Evolutionary conservation across 2,329 filamentous ascomycete genomes (phyloP).

Genomic region (Aspergillus unguis): DNA sequence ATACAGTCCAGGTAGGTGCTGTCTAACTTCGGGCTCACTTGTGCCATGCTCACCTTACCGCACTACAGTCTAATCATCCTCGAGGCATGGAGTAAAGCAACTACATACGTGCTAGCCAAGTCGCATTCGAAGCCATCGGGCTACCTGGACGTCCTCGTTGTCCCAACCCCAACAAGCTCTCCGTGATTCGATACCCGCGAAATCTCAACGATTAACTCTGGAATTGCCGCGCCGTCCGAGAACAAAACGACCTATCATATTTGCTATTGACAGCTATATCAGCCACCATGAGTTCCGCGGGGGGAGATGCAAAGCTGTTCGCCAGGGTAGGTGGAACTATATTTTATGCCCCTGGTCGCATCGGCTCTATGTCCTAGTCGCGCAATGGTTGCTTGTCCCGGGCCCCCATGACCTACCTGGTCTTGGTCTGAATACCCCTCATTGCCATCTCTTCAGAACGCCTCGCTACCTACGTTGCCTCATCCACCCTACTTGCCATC

Average conservation of each 20-base stretch:
- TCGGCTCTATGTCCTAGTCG: constrained; percentile 6
- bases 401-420: constrained; percentile 12
- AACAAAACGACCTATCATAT: constrained; percentile 6
- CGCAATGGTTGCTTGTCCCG: constrained; percentile 8
- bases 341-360: constrained; percentile 21
- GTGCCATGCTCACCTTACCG: constrained; percentile 13
- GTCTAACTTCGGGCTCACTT: neutral
- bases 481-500: neutral
- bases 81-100: constrained; percentile 23
- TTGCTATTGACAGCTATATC: constrained; percentile 8
- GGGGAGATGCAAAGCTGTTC: constrained; percentile 98
- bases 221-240: constrained; percentile 1
- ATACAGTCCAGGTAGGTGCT: constrained; percentile 1
- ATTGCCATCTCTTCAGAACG: constrained; percentile 9
- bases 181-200: constrained; percentile 18
- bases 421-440: constrained; percentile 8
- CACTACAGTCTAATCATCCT: neutral
- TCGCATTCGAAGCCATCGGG: constrained; percentile 12
- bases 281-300: constrained; percentile 60
- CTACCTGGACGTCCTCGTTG: constrained; percentile 4
- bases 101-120: constrained; percentile 19
- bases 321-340: constrained; percentile 69
- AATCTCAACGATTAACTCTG: constrained; percentile 1
- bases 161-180: constrained; percentile 6
- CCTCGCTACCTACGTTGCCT: neutral